These are phyloP conservation scores for Colletotrichum tamarilloi DNA, from an alignment of 2,329 filamentous ascomycete species.

Conservation along the genomic window DNA sequence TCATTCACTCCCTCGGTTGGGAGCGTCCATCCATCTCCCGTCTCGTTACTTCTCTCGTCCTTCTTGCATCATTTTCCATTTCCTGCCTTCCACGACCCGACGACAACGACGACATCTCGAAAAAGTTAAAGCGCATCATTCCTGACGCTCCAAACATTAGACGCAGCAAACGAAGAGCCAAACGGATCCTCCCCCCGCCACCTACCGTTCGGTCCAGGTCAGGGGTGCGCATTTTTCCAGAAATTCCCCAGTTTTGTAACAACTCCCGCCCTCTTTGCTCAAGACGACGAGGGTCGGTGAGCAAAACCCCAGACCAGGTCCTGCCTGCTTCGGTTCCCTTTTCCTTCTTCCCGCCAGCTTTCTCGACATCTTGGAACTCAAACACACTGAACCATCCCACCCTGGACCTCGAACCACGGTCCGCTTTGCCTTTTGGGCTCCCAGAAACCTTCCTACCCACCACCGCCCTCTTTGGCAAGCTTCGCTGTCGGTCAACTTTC, in stretches of 20 bases:
- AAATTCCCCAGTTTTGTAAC: conserved; percentile 22
- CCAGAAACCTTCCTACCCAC: conserved; percentile 12
- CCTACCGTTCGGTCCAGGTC: conserved; percentile 11
- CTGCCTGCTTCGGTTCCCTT: conserved; percentile 14
- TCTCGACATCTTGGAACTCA: neutral
- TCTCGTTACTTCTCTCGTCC: neutral
- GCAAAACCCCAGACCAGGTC: conserved; percentile 26
- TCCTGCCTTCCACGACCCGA: neutral
- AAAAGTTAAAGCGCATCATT: neutral
- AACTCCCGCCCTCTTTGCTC: conserved; percentile 20
- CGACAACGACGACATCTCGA: neutral
- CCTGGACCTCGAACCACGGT: conserved; percentile 20
- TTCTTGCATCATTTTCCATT: neutral
- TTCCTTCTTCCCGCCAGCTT: conserved; percentile 22
- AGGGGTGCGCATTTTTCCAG: conserved; percentile 15
- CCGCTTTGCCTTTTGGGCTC: conserved; percentile 11
- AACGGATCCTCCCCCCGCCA: neutral
- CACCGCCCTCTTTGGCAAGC: neutral
- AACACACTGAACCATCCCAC: conserved; percentile 11
- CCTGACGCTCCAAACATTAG: neutral
- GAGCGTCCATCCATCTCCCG: neutral
- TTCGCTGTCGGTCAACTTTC: neutral
- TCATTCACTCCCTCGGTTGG: neutral
- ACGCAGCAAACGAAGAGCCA: neutral
- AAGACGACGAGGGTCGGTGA: conserved; percentile 29